Conservation (phyloP, 2,329 filamentous ascomycete species). For the Phialocephala subalpina region DNA sequence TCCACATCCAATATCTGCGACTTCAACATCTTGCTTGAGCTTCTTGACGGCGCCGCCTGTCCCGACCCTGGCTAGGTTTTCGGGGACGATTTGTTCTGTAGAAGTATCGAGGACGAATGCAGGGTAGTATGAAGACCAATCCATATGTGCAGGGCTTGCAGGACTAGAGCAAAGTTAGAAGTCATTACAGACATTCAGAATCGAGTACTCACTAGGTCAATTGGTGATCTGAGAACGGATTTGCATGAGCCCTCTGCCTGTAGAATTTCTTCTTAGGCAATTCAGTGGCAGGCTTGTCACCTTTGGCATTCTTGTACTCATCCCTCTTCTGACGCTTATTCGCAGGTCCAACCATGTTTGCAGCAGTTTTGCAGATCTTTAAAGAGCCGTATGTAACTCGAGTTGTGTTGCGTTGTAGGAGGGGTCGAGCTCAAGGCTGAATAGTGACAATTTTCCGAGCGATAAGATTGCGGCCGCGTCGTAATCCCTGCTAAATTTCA, state of each 20-base stretch:
- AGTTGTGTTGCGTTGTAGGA: constrained; percentile 3
- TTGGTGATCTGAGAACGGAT: constrained; percentile 95
- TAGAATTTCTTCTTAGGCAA: constrained; percentile 96
- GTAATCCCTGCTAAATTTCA: background rate
- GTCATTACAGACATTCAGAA: constrained; percentile 22
- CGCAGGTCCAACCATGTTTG: constrained; percentile 52
- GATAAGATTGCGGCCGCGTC: background rate
- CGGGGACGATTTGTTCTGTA: constrained; percentile 38
- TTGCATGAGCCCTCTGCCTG: constrained; percentile 94
- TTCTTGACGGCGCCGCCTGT: constrained; percentile 18
- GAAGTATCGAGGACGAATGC: constrained; percentile 62
- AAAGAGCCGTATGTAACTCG: background rate
- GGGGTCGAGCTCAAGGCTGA: background rate
- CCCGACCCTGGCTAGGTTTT: constrained; percentile 16
- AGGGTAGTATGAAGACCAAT: constrained; percentile 88
- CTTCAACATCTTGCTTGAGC: constrained; percentile 77
- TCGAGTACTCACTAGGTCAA: constrained; percentile 78
- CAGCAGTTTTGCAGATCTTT: background rate
- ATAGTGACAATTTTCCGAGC: background rate
- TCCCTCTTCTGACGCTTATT: constrained; percentile 72
- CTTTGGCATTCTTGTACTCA: constrained; percentile 64
- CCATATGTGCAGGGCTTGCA: constrained; percentile 80
- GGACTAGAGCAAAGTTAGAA: constrained; percentile 64
- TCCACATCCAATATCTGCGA: constrained; percentile 96
- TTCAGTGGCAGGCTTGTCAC: constrained; percentile 51